Evolutionary conservation across 2,329 filamentous ascomycete genomes (phyloP).

Genomic region (Diaporthe sp.): DNA sequence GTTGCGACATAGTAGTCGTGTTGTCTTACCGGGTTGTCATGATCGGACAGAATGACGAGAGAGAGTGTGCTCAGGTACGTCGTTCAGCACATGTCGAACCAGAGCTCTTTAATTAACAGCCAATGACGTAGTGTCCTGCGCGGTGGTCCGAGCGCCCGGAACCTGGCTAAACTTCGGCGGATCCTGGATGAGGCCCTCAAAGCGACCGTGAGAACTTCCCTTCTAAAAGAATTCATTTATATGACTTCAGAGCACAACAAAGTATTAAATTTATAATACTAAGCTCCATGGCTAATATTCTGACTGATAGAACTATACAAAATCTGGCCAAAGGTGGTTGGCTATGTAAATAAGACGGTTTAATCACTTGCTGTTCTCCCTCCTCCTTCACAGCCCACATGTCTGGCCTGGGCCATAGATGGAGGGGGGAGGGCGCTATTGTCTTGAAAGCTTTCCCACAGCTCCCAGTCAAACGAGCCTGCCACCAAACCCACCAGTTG

Average conservation of each 20-base stretch:
- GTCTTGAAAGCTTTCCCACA: neutral
- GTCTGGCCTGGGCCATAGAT: neutral
- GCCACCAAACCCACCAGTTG: neutral
- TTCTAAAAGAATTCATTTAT: neutral
- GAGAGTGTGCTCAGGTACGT: neutral
- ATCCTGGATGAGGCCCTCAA: neutral
- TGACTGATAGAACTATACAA: neutral
- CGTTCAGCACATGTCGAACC: slow-evolving; percentile 12
- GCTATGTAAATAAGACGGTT: slow-evolving; percentile 4
- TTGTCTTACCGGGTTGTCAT: neutral
- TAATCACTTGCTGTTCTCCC: neutral
- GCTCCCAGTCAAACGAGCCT: neutral
- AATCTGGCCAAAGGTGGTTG: no score
- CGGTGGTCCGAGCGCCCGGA: slow-evolving; percentile 23
- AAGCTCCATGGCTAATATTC: neutral
- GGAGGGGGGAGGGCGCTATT: neutral
- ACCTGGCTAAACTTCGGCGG: slow-evolving; percentile 33
- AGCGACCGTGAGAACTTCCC: neutral
- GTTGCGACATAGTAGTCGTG: slow-evolving; percentile 32
- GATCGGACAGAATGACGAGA: neutral
- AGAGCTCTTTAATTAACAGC: slow-evolving; percentile 20
- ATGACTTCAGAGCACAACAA: neutral
- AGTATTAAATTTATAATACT: no score
- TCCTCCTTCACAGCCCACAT: slow-evolving; percentile 2
- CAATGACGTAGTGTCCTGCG: slow-evolving; percentile 32